phyloP scores from a whole-genome alignment of 805 yeast species.

The Limtongia smithiae region DNA sequence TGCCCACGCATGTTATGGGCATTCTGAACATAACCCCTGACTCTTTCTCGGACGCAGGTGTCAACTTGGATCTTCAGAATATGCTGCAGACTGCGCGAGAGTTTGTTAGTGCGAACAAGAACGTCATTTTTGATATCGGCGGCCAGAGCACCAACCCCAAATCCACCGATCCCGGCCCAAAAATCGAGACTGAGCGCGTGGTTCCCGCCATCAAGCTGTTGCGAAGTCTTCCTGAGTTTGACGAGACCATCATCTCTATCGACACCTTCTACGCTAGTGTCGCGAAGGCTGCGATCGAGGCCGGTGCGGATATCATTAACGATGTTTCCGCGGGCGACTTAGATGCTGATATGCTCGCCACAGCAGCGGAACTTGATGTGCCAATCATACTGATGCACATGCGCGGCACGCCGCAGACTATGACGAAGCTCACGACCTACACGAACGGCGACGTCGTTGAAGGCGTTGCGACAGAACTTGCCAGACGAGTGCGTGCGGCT shows the following conservation, averaged over 20 bases:
- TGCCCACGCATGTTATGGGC: constrained; percentile 75
- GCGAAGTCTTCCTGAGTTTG: constrained; percentile 42
- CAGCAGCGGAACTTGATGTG: constrained; percentile 60
- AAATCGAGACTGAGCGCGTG: constrained; percentile 69
- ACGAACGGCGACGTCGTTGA: constrained; percentile 43
- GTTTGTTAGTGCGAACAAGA: constrained; percentile 53
- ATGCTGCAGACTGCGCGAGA: constrained; percentile 47
- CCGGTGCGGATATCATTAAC: constrained; percentile 89
- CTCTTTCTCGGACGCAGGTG: constrained; percentile 90
- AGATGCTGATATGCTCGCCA: constrained; percentile 62
- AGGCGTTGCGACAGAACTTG: constrained; percentile 64
- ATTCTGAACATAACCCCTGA: constrained; percentile 89
- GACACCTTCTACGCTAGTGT: constrained; percentile 82
- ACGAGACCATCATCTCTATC: constrained; percentile 60
- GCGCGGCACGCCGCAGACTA: constrained; percentile 74
- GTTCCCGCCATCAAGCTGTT: constrained; percentile 65
- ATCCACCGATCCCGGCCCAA: constrained; percentile 54
- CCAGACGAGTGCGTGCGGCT: constrained; percentile 54
- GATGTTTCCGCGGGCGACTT: constrained; percentile 80
- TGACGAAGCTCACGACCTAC: constrained; percentile 60
- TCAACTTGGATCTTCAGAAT: constrained; percentile 33
- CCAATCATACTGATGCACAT: constrained; percentile 82
- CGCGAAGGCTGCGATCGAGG: constrained; percentile 61
- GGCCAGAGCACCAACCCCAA: constrained; percentile 95
- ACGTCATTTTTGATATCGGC: constrained; percentile 84